Evolutionary conservation across 257 asterid genomes (phyloP).

Genomic region (Anisodus acutangulus): DNA sequence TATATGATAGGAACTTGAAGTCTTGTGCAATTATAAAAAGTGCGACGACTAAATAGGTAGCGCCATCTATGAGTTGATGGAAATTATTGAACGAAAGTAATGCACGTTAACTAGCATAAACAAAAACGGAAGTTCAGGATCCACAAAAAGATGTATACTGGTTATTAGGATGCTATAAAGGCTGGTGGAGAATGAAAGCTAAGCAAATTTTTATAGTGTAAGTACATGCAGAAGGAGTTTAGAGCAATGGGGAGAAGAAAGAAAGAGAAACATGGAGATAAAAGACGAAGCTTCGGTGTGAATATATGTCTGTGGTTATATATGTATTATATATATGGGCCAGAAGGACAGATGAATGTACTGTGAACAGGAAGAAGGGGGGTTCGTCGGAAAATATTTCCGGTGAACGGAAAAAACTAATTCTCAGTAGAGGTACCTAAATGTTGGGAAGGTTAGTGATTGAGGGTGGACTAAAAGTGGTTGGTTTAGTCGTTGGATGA

Average conservation of each 20-base stretch:
- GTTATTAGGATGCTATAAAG: neutral
- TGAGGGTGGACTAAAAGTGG: neutral
- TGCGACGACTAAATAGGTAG: neutral
- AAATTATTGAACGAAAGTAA: neutral
- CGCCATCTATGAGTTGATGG: neutral
- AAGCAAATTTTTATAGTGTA: neutral
- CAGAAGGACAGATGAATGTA: neutral
- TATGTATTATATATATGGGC: neutral
- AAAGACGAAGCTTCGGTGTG: slow-evolving; percentile 21
- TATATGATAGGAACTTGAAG: neutral
- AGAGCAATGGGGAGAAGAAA: neutral
- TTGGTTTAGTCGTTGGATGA: slow-evolving; percentile 5
- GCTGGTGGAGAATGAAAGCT: neutral
- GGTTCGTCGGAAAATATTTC: neutral
- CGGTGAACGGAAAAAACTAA: neutral
- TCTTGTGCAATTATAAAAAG: neutral
- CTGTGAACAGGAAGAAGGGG: neutral
- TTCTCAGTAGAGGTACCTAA: neutral
- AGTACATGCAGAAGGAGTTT: neutral
- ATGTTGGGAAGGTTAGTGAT: neutral
- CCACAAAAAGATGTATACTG: neutral
- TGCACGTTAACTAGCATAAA: neutral
- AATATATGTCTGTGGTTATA: slow-evolving; percentile 15
- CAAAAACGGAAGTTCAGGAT: neutral
- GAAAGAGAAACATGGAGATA: neutral